Percentiles rank a stretch among this genome's conserved stretches.
Evolutionary conservation across 1,284 basidiomycete species (phyloP).

Genomic region (Amylostereum areolatum): DNA sequence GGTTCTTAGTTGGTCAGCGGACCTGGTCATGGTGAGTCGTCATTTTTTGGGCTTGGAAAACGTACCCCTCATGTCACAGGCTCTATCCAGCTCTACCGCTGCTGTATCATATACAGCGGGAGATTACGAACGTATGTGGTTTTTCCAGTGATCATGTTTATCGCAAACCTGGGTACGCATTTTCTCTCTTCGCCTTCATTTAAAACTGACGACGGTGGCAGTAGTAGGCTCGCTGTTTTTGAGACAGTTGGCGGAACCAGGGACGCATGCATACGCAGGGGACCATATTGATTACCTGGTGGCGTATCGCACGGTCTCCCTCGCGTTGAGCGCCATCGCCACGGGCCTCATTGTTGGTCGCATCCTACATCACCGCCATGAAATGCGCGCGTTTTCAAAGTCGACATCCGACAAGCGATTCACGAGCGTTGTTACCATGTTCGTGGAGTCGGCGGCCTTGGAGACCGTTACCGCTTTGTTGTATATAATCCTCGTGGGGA

Average conservation of each 20-base stretch:
- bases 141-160: conserved; percentile 3
- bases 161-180: conserved; percentile 10
- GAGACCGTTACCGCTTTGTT: conserved; percentile 23
- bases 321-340: conserved; percentile 22
- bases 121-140: conserved; percentile 9
- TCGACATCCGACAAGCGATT: conserved; percentile 4
- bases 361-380: conserved; percentile 12
- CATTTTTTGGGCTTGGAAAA: not conserved
- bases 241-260: conserved; percentile 15
- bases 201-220: conserved; percentile 8
- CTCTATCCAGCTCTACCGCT: conserved; percentile 19
- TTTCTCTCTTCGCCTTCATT: not conserved
- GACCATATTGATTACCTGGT: conserved; percentile 17
- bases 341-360: conserved; percentile 22
- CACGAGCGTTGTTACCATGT: conserved; percentile 14
- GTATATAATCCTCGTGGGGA: conserved; percentile 23
- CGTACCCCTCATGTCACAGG: not conserved
- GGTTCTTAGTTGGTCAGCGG: conserved; percentile 26
- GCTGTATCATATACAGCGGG: conserved; percentile 15
- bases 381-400: not conserved
- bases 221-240: conserved; percentile 21
- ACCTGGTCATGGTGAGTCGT: conserved; percentile 23
- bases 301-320: conserved; percentile 24
- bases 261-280: conserved; percentile 17
- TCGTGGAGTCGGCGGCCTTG: conserved; percentile 24